phyloP scores from a whole-genome alignment of 768 basidiomycete genomes.

The Kwoniella europaea region DNA sequence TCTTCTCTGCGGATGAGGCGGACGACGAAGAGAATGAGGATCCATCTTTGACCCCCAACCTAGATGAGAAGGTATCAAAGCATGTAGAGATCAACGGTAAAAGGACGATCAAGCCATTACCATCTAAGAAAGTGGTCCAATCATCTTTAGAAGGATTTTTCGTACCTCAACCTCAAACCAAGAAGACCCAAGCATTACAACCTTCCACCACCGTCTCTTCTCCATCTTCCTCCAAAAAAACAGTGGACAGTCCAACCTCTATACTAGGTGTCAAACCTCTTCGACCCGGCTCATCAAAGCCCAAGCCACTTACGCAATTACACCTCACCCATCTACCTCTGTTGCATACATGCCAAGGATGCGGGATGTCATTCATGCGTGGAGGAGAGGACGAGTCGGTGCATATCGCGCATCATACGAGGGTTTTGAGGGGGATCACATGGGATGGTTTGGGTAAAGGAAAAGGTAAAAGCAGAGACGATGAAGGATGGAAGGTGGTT shows the following conservation, averaged over 20 bases:
- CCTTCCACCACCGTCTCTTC: neutral
- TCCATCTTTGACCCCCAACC: neutral
- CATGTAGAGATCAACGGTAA: neutral
- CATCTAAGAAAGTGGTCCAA: slow-evolving; percentile 22
- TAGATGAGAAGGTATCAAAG: neutral
- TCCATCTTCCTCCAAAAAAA: neutral
- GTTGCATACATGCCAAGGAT: slow-evolving; percentile 50
- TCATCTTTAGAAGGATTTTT: slow-evolving; percentile 41
- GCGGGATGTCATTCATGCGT: slow-evolving; percentile 55
- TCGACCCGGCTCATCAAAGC: neutral
- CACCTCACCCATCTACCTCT: slow-evolving; percentile 48
- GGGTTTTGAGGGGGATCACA: slow-evolving; percentile 46
- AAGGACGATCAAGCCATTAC: neutral
- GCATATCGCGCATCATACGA: slow-evolving; percentile 47
- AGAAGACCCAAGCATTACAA: slow-evolving; percentile 23
- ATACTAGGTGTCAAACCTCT: slow-evolving; percentile 1
- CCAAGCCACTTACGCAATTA: slow-evolving; percentile 31
- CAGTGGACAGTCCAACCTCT: neutral
- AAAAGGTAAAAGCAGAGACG: slow-evolving; percentile 14
- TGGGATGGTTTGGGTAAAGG: slow-evolving; percentile 51
- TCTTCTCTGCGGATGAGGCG: slow-evolving; percentile 27
- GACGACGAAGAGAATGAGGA: slow-evolving; percentile 6
- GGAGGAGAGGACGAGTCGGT: slow-evolving; percentile 48
- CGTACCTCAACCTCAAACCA: slow-evolving; percentile 9
- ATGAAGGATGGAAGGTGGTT: slow-evolving; percentile 43